Conservation (phyloP, 108 stramenopile species). For the Fragilariopsis cylindrus region DNA sequence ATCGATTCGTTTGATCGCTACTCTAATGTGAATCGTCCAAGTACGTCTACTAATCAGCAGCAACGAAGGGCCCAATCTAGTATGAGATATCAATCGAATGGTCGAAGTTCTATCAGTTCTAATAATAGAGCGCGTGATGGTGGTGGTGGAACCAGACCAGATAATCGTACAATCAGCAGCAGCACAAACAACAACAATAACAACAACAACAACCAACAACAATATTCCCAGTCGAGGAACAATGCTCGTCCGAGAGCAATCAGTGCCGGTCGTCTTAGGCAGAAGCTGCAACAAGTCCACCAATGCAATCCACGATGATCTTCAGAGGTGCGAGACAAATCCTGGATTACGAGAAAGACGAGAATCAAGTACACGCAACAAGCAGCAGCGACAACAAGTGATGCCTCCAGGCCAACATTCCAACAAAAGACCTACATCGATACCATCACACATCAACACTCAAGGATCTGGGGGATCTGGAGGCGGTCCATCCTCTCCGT, state of each 20-base stretch:
- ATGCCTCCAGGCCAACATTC: conserved; percentile 1
- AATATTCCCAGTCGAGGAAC: conserved; percentile 1
- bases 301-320: conserved; percentile 31
- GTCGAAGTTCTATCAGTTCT: conserved; percentile 5
- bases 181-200: not conserved
- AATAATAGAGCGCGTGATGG: not conserved
- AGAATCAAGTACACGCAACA: conserved; percentile 20
- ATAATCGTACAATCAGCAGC: not conserved
- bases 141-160: not conserved
- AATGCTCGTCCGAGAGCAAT: conserved; percentile 21
- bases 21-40: not conserved
- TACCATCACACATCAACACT: conserved; percentile 11
- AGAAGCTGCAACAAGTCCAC: conserved; percentile 4
- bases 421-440: not conserved
- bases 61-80: conserved; percentile 30
- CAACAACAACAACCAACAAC: not conserved
- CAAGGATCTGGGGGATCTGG: not conserved
- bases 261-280: conserved; percentile 26
- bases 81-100: conserved; percentile 30
- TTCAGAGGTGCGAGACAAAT: conserved; percentile 36
- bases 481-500: conserved; percentile 4
- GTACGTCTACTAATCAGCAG: not conserved
- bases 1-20: conserved; percentile 14
- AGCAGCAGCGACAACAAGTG: not conserved
- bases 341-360: conserved; percentile 43